phyloP scores from a whole-genome alignment of 768 basidiomycete genomes.

The Auricularia sp. region DNA sequence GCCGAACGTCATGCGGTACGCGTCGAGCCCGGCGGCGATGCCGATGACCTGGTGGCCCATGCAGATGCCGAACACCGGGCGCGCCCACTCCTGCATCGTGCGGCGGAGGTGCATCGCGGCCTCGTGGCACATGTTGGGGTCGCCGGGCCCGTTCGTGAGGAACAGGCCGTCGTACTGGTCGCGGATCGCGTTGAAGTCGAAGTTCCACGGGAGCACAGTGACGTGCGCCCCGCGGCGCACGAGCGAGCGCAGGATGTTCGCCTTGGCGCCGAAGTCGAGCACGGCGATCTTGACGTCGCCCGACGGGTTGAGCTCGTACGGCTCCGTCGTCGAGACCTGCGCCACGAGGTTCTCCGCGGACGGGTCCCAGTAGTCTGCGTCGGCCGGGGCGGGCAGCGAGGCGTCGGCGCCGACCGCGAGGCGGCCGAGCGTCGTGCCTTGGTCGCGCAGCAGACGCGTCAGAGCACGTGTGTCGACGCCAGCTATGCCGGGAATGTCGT shows the following conservation, averaged over 20 bases:
- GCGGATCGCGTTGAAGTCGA: conserved; percentile 85
- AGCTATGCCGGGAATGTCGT: conserved; percentile 86
- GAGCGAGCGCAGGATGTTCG: conserved; percentile 90
- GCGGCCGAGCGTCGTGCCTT: conserved; percentile 92
- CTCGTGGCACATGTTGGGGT: conserved; percentile 81
- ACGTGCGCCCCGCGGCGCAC: conserved; percentile 85
- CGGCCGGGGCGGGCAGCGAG: conserved; percentile 45
- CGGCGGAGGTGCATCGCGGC: conserved; percentile 71
- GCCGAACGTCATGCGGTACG: conserved; percentile 99
- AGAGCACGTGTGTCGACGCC: conserved; percentile 98
- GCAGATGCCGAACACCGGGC: conserved; percentile 95
- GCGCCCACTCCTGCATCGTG: conserved; percentile 82
- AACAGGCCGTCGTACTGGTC: conserved; percentile 93
- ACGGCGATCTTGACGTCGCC: conserved; percentile 91
- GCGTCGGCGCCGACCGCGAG: conserved; percentile 74
- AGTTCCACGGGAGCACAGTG: conserved; percentile 96
- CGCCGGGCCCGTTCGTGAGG: conserved; percentile 93
- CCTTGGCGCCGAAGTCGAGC: conserved; percentile 94
- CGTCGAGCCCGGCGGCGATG: conserved; percentile 92
- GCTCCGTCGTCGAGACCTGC: conserved; percentile 76
- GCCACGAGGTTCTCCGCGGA: conserved; percentile 86
- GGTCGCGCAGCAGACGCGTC: conserved; percentile 85
- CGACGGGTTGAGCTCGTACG: conserved; percentile 76
- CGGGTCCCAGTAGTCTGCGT: conserved; percentile 88
- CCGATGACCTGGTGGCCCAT: conserved; percentile 99